Conservation (phyloP, 2,329 filamentous ascomycete species). For the Dactylonectria macrodidyma region DNA sequence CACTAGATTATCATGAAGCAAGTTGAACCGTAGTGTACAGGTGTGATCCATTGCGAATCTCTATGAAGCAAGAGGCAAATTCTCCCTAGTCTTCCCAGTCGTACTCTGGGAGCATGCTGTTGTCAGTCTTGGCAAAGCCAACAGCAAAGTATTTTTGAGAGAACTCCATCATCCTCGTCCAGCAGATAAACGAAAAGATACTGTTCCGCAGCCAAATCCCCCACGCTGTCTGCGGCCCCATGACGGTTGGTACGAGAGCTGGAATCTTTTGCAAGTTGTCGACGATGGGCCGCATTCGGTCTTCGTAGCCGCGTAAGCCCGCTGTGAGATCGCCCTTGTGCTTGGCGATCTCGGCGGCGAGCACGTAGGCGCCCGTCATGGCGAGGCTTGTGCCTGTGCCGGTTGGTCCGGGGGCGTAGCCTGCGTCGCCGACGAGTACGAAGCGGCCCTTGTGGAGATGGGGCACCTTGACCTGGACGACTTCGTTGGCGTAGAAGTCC, state of each 20-base stretch:
- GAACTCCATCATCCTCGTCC: constrained; percentile 52
- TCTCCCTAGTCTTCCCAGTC: constrained; percentile 34
- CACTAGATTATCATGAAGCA: no score
- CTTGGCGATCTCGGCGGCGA: constrained; percentile 62
- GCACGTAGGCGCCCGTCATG: constrained; percentile 63
- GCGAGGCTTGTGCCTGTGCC: constrained; percentile 64
- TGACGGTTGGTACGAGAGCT: constrained; percentile 51
- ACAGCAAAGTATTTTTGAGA: constrained; percentile 45
- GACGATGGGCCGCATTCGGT: constrained; percentile 58
- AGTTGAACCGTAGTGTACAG: no score
- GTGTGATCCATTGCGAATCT: background rate
- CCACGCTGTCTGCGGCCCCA: constrained; percentile 62
- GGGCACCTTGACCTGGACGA: constrained; percentile 61
- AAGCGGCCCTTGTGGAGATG: constrained; percentile 58
- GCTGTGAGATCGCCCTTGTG: constrained; percentile 46
- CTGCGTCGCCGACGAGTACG: constrained; percentile 67
- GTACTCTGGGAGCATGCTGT: constrained; percentile 57
- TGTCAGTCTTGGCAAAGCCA: constrained; percentile 40
- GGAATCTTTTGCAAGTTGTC: constrained; percentile 52
- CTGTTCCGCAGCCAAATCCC: constrained; percentile 61
- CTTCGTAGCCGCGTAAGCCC: constrained; percentile 58
- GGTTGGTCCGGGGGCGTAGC: constrained; percentile 60
- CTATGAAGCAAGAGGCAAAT: background rate
- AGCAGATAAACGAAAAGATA: constrained; percentile 57
- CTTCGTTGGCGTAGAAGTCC: constrained; percentile 63